Conservation (phyloP, 2,329 filamentous ascomycete species). For the Domatiomyces globalis region DNA sequence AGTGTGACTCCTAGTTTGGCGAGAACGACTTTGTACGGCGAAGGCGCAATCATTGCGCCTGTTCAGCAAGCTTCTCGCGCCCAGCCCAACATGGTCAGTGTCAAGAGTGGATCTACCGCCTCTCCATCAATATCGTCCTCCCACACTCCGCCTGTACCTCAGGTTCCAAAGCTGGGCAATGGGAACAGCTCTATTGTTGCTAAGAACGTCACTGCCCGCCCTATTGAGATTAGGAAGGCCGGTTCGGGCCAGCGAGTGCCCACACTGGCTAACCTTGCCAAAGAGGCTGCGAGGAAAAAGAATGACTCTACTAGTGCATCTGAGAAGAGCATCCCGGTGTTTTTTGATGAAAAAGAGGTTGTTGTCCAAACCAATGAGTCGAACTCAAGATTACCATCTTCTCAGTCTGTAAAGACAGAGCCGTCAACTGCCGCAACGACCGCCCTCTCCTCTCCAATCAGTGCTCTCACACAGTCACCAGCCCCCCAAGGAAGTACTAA, state of each 20-base stretch:
- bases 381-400: conserved; percentile 1
- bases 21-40: conserved; percentile 76
- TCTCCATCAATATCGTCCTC: conserved; percentile 47
- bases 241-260: conserved; percentile 21
- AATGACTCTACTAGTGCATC: conserved; percentile 9
- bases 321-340: conserved; percentile 8
- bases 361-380: conserved; percentile 5
- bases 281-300: conserved; percentile 15
- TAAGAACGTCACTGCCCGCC: conserved; percentile 29
- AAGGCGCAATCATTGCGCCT: conserved; percentile 59
- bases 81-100: conserved; percentile 84
- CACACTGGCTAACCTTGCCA: conserved; percentile 21
- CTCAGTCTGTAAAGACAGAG: neutral
- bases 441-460: neutral
- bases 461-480: neutral
- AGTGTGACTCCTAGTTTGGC: conserved; percentile 36
- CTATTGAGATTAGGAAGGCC: conserved; percentile 31
- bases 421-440: neutral
- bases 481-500: neutral
- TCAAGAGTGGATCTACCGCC: conserved; percentile 50
- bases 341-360: conserved; percentile 16
- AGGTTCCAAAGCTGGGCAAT: conserved; percentile 25
- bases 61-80: conserved; percentile 71
- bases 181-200: conserved; percentile 31
- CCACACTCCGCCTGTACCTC: conserved; percentile 41